phyloP scores from a whole-genome alignment of 352 stramenopile genomes.

The Globisporangium recalcitrans region DNA sequence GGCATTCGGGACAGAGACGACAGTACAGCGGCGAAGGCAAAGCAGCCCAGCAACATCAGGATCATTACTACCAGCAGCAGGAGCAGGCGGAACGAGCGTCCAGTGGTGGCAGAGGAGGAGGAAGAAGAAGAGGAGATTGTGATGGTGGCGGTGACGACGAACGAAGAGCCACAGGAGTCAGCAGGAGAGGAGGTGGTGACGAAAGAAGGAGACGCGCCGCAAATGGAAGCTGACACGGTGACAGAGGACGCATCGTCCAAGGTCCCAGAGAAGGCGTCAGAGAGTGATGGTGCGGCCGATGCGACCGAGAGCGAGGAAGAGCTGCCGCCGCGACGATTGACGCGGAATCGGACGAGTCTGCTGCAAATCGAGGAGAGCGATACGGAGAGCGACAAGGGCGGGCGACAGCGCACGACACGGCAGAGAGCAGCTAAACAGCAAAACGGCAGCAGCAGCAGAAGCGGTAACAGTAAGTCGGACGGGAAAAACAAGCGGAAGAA shows the following conservation, averaged over 20 bases:
- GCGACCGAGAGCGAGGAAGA: background rate
- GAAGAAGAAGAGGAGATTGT: background rate
- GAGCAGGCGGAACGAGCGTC: background rate
- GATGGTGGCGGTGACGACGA: background rate
- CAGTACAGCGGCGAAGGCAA: too few relatives aligned
- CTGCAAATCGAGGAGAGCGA: slow-evolving; percentile 10
- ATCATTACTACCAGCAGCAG: background rate
- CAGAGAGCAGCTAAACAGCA: slow-evolving; percentile 4
- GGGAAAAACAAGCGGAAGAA: slow-evolving; percentile 1
- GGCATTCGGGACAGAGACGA: too few relatives aligned
- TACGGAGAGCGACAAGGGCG: slow-evolving; percentile 13
- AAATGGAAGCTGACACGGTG: too few relatives aligned
- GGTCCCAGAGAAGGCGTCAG: background rate
- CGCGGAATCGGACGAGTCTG: slow-evolving; percentile 1
- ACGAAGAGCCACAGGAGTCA: background rate
- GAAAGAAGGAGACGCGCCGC: background rate
- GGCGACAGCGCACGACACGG: slow-evolving; percentile 2
- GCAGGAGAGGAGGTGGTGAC: background rate
- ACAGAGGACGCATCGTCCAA: too few relatives aligned
- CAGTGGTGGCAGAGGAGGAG: background rate
- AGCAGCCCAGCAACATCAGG: background rate
- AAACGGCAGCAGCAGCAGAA: background rate
- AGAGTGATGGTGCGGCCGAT: background rate
- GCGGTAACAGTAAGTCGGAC: background rate
- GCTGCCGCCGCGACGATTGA: slow-evolving; percentile 1